Base-by-base conservation (phyloP, 306 rosid genomes). In the Begonia fuchsioides region DNA sequence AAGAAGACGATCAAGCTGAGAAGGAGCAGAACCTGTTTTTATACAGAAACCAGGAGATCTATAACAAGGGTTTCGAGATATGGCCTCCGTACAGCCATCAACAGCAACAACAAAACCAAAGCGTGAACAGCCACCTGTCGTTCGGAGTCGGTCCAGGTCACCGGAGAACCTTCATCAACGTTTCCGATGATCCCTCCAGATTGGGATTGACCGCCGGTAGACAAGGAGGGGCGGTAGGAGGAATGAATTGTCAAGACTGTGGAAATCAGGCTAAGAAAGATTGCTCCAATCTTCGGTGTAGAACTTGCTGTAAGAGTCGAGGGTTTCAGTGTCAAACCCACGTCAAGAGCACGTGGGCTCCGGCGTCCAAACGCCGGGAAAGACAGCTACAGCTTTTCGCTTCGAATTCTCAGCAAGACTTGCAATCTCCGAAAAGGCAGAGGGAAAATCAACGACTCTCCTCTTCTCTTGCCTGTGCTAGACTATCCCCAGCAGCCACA, bases 231-330 rank as follows among this genome's bases (percentile, higher is more conserved):
- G 50, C 2, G 14, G 45, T 41, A 10, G 59, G 77, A 6, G 72
- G 76, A 3, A 76, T 84, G 75, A 90, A 85, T 50, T 90, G 98
- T 43, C 95, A 90, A 47, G 98, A 90, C 44, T 90, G 98, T 15
- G 98, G 97, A 2, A 90, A 90, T 68, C 98, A 90, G 50, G 92
- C 98, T 0, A 90, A 90, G 81, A 90, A 90, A 64, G 98, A 85
- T 35, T 90, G 98, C 46, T 13, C 67, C 0, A 88, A 90, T 56
- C 69, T 84, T 45, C 44, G 98, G 51, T 90, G 98, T 67, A 66
- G 98, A 35, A 90, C 98, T 15, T 90, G 98, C 49, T 90, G 98
- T 45, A 85, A 80, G 61, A 90, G 95, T 67, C 82, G 98, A 72
- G 98, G 98, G 76, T 71, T 81, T 72, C 94, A 68, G 53, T 90